Percentiles rank a stretch among this genome's conserved stretches.
Conservation (phyloP, 1,284 basidiomycete genomes). For the Ganoderma boninense region DNA sequence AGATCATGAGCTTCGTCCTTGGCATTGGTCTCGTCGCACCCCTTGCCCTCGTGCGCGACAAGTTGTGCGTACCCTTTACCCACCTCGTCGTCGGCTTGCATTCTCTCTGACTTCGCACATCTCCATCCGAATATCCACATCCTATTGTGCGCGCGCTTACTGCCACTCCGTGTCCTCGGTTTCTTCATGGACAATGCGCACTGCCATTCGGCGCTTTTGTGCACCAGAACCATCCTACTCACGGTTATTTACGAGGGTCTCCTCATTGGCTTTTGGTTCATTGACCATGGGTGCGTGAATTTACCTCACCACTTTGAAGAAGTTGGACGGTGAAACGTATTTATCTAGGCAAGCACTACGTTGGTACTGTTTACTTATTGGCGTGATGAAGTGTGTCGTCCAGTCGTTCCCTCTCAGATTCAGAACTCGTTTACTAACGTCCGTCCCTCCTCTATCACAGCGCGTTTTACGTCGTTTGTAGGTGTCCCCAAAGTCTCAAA, state of each 20-base stretch:
- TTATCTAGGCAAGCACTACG: conserved; percentile 62
- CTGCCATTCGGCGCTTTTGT: neutral
- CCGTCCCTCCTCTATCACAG: conserved; percentile 46
- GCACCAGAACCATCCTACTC: conserved; percentile 75
- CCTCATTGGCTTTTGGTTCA: conserved; percentile 85
- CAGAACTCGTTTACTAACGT: conserved; percentile 1
- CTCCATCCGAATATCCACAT: too few relatives aligned
- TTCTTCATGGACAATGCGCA: conserved; percentile 13
- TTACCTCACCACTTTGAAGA: conserved; percentile 3
- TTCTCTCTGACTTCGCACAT: conserved; percentile 5
- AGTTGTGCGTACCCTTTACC: conserved; percentile 61
- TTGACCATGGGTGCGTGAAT: conserved; percentile 75
- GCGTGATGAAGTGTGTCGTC: conserved; percentile 79
- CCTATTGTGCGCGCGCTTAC: conserved; percentile 10
- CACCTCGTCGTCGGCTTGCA: neutral
- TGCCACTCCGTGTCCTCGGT: neutral
- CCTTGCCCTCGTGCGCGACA: conserved; percentile 81
- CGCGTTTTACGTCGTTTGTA: conserved; percentile 80
- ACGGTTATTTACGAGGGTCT: conserved; percentile 79
- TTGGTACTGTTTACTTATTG: conserved; percentile 86
- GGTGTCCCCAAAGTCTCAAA: conserved; percentile 36
- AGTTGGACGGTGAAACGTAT: conserved; percentile 17
- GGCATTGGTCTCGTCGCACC: conserved; percentile 79
- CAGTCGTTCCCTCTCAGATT: neutral
- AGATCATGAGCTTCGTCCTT: conserved; percentile 83